A percentile compares a stretch with the other conserved stretches of the same genome.
phyloP scores from a whole-genome alignment of 2,329 filamentous ascomycete species.

The Pseudogymnoascus sp. region DNA sequence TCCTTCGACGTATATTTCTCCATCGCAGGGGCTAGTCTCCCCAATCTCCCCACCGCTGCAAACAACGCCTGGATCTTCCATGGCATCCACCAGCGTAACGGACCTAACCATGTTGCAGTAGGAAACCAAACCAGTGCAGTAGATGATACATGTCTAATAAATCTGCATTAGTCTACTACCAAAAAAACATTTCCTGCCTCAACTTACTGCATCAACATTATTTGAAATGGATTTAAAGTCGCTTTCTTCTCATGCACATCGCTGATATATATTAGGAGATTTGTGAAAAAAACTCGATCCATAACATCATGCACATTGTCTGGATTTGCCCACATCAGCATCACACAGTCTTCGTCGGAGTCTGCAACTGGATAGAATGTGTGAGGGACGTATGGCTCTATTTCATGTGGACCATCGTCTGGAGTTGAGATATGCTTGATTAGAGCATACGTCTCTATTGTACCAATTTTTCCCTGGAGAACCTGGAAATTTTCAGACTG shows the following conservation, averaged over 20 bases:
- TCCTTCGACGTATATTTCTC: background rate
- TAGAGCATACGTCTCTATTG: background rate
- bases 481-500: constrained; percentile 3
- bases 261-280: background rate
- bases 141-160: background rate
- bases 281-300: constrained; percentile 4
- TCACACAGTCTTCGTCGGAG: background rate
- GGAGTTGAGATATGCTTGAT: background rate
- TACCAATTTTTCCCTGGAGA: background rate
- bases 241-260: constrained; percentile 4
- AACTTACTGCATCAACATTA: background rate
- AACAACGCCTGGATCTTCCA: constrained; percentile 3
- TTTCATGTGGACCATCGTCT: background rate
- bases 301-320: background rate
- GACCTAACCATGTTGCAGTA: background rate
- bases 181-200: background rate
- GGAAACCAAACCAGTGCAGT: background rate
- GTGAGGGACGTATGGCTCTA: background rate
- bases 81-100: constrained; percentile 8
- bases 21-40: background rate
- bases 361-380: background rate
- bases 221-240: background rate
- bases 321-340: constrained; percentile 1
- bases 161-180: background rate
- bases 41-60: background rate